Conservation (phyloP, 306 rosid species). For the Medicago arabica region DNA sequence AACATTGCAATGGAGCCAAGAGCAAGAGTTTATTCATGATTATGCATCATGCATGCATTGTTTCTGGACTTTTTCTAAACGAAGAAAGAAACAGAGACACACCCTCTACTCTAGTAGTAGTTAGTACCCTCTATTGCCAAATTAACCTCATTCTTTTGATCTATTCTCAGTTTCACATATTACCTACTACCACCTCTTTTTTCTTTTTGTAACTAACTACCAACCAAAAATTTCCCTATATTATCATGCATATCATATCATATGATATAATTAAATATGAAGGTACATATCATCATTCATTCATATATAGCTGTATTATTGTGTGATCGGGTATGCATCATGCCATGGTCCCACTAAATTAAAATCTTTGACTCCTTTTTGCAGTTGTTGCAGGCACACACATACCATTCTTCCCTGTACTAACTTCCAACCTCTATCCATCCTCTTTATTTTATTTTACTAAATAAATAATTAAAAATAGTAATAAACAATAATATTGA, state of each 20-base stretch:
- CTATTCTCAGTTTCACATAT: background rate
- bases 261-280: too few relatives aligned
- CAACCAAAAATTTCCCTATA: background rate
- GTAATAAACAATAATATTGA: background rate
- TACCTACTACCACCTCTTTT: too few relatives aligned
- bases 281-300: background rate
- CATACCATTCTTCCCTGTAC: background rate
- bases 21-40: too few relatives aligned
- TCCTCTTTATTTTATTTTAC: background rate
- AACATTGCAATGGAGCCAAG: background rate
- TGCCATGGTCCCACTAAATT: conserved; percentile 7
- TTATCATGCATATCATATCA: background rate
- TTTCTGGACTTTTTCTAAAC: background rate
- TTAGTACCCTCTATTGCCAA: too few relatives aligned
- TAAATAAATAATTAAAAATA: background rate
- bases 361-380: background rate
- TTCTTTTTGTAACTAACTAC: background rate
- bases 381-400: background rate
- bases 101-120: too few relatives aligned
- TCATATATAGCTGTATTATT: background rate
- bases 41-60: background rate
- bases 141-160: background rate
- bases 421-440: background rate
- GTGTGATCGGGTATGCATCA: background rate
- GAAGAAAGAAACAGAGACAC: background rate